Conservation (phyloP, 2,329 filamentous ascomycete species). For the Aspergillus ruber region DNA sequence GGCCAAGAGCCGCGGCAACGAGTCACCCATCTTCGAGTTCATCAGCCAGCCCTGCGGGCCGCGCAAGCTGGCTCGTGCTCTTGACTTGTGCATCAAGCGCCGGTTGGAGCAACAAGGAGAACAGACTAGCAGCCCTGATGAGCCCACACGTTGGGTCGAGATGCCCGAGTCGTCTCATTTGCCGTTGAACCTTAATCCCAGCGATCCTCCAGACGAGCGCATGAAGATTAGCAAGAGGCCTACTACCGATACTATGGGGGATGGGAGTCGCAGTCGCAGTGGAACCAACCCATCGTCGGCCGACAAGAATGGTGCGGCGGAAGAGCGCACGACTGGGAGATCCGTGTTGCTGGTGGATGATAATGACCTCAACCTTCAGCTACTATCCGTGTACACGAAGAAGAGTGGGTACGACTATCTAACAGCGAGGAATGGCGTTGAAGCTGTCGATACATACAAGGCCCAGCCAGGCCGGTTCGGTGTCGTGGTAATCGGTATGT, state of each 20-base stretch:
- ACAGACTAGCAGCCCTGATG: background rate
- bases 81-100: constrained; percentile 20
- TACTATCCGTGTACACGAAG: constrained; percentile 25
- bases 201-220: constrained; percentile 11
- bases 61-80: constrained; percentile 25
- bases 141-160: constrained; percentile 16
- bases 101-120: background rate
- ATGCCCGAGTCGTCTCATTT: constrained; percentile 14
- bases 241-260: constrained; percentile 11
- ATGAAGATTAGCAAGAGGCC: constrained; percentile 19
- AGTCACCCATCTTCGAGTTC: constrained; percentile 23
- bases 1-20: constrained; percentile 1
- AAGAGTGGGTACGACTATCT: constrained; percentile 23
- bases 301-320: background rate
- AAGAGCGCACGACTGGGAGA: background rate
- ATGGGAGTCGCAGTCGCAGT: background rate
- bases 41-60: constrained; percentile 31
- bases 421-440: constrained; percentile 28
- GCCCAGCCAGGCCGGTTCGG: constrained; percentile 1
- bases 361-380: constrained; percentile 29
- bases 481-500: constrained; percentile 15
- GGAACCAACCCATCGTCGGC: background rate
- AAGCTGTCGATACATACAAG: constrained; percentile 27
- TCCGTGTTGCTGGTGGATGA: constrained; percentile 32
- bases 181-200: constrained; percentile 11